Evolutionary conservation across 257 asterid genomes (phyloP).

Genomic region (Linaria vulgaris): DNA sequence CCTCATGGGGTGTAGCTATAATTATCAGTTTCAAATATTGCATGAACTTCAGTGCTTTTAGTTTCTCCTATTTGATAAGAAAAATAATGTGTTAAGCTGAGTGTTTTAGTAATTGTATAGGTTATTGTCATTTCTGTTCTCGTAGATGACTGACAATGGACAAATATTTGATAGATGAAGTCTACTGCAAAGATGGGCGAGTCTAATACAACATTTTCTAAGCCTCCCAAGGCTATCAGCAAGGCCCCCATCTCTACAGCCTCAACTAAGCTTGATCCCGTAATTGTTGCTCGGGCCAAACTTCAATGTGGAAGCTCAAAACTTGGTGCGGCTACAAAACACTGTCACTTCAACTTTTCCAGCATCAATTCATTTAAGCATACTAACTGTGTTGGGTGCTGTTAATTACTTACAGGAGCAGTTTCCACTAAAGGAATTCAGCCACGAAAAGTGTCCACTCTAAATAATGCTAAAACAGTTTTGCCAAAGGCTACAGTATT

Average conservation of each 20-base stretch:
- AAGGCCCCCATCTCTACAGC: constrained; percentile 39
- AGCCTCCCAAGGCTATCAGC: constrained; percentile 49
- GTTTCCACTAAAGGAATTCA: constrained; percentile 53
- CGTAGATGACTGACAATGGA: constrained; percentile 19
- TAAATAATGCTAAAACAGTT: constrained; percentile 46
- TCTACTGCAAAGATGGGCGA: constrained; percentile 41
- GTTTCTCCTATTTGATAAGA: neutral
- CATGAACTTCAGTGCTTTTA: constrained; percentile 1
- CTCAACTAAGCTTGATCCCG: constrained; percentile 54
- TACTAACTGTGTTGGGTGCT: constrained; percentile 13
- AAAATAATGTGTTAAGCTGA: neutral
- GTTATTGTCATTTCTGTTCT: constrained; percentile 16
- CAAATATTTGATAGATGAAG: constrained; percentile 31
- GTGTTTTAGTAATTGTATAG: neutral
- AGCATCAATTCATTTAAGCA: constrained; percentile 1
- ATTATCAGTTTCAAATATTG: no score
- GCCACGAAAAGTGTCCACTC: constrained; percentile 44
- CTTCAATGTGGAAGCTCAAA: constrained; percentile 46
- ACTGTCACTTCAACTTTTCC: constrained; percentile 10
- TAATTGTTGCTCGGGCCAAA: constrained; percentile 50
- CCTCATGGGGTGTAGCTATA: no score
- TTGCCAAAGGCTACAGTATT: constrained; percentile 57
- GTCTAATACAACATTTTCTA: constrained; percentile 39
- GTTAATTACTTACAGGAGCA: constrained; percentile 29
- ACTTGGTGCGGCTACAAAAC: constrained; percentile 38